Evolutionary conservation across 805 yeast species (phyloP).

Genomic region (Phaffomyces opuntiae): DNA sequence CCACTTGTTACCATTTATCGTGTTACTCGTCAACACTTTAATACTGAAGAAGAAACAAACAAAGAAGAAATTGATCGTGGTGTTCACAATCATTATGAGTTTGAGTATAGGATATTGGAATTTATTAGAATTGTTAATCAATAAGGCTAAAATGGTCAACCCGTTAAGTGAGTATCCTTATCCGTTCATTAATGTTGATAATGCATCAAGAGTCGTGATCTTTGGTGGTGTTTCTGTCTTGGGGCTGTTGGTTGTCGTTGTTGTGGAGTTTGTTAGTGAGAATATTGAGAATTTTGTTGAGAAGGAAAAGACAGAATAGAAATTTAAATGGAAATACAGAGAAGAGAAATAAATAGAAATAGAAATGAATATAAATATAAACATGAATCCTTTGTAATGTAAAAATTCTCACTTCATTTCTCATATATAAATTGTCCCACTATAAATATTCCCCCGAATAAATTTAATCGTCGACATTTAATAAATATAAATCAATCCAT

Average conservation of each 20-base stretch:
- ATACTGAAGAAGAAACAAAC: slow-evolving; percentile 42
- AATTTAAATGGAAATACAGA: background rate
- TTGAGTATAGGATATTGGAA: slow-evolving; percentile 48
- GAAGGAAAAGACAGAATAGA: background rate
- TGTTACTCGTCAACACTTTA: slow-evolving; percentile 49
- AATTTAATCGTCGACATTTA: background rate
- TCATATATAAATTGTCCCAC: no score
- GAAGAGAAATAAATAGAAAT: background rate
- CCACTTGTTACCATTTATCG: slow-evolving; percentile 51
- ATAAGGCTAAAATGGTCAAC: background rate
- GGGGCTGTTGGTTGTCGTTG: slow-evolving; percentile 27
- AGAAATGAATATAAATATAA: no score
- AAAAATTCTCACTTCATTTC: no score
- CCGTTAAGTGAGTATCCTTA: slow-evolving; percentile 44
- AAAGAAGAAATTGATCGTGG: slow-evolving; percentile 27
- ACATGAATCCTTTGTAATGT: no score
- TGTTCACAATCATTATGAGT: slow-evolving; percentile 31
- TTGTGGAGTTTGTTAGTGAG: slow-evolving; percentile 25
- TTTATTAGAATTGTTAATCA: slow-evolving; percentile 31
- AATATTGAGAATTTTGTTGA: background rate
- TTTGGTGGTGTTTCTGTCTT: slow-evolving; percentile 38
- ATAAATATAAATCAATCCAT: background rate
- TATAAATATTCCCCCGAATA: background rate
- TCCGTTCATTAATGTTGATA: slow-evolving; percentile 54
- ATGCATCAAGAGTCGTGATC: slow-evolving; percentile 36